Base-by-base conservation (phyloP, 331 rosid species). In the Rhamnella rubrinervis region DNA sequence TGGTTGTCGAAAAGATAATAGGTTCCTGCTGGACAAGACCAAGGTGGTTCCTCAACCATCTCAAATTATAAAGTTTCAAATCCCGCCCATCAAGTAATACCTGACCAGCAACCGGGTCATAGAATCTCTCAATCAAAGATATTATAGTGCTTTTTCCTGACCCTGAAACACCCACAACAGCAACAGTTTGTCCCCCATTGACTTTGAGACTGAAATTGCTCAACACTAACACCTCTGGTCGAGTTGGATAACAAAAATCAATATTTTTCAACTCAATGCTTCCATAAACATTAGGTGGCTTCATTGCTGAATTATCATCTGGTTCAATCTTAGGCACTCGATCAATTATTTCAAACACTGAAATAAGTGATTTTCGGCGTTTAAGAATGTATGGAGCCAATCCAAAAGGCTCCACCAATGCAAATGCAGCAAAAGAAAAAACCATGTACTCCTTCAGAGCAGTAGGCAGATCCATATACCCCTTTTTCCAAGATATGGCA, bases 11-110 rank as follows among this genome's bases (percentile, higher is more conserved):
- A 82, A 95, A 95, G 67, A 95, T 95, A 70, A 95, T 86, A 66
- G 99, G 99, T 64, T 95, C 99, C 87, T 95, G 99, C 82, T 95
- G 99, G 71, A 95, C 97, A 71, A 95, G 86, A 77, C 99, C 99
- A 6, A 95, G 97, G 79, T 95, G 99, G 80, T 79, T 89, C 83
- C 99, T 81, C 81, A 95, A 81, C 99, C 99, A 95, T 85, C 97
- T 89, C 83, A 95, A 77, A 77, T 95, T 95, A 81, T 89, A 95
- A 12, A 69, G 86, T 63, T 91, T 91, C 80, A 95, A 79, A 81
- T 95, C 99, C 75, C 96, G 87, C 60, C 99, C 96, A 63, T 95
- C 99, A 63, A 95, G 80, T 69, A 95, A 73, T 61, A 95, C 96
- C 83, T 95, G 99, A 66, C 99, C 99, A 23, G 99, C 96, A 63